phyloP scores from a whole-genome alignment of 2,329 filamentous ascomycete genomes.

The Didymella pomorum region DNA sequence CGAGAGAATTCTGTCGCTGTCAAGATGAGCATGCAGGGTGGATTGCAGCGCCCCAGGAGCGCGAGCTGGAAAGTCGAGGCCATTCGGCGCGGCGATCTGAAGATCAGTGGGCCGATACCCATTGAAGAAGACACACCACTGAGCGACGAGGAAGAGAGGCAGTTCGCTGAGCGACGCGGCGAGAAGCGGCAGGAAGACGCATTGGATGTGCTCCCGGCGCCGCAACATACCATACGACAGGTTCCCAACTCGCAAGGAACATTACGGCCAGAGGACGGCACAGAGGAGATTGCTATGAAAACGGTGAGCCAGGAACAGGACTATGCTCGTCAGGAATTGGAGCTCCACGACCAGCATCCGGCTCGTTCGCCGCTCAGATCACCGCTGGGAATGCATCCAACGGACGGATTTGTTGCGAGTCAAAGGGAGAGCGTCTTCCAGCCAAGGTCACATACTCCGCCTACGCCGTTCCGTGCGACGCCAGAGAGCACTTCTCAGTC shows the following conservation, averaged over 20 bases:
- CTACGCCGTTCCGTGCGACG: slow-evolving; percentile 42
- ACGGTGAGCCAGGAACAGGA: slow-evolving; percentile 16
- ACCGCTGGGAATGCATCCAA: slow-evolving; percentile 34
- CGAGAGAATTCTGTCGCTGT: slow-evolving; percentile 42
- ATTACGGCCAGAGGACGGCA: slow-evolving; percentile 19
- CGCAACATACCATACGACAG: slow-evolving; percentile 23
- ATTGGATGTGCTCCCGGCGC: slow-evolving; percentile 27
- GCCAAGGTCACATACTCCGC: slow-evolving; percentile 32
- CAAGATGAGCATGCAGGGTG: slow-evolving; percentile 41
- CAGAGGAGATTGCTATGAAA: slow-evolving; percentile 18
- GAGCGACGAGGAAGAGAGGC: slow-evolving; percentile 46
- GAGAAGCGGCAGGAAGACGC: slow-evolving; percentile 22
- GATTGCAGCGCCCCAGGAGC: slow-evolving; percentile 36
- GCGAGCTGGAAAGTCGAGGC: slow-evolving; percentile 52
- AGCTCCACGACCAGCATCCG: slow-evolving; percentile 28
- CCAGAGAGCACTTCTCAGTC: slow-evolving; percentile 36
- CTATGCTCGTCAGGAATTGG: slow-evolving; percentile 19
- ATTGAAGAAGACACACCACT: slow-evolving; percentile 48
- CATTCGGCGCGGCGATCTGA: slow-evolving; percentile 49
- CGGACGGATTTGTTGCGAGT: slow-evolving; percentile 26
- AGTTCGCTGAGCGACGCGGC: slow-evolving; percentile 38
- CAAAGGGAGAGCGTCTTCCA: slow-evolving; percentile 39
- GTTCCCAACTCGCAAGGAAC: slow-evolving; percentile 16
- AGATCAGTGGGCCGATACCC: slow-evolving; percentile 51
- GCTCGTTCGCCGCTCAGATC: slow-evolving; percentile 24